A percentile compares a stretch with the other conserved stretches of the same genome.
phyloP scores from a whole-genome alignment of 257 asterid genomes.

The Parsonsia alboflavescens region DNA sequence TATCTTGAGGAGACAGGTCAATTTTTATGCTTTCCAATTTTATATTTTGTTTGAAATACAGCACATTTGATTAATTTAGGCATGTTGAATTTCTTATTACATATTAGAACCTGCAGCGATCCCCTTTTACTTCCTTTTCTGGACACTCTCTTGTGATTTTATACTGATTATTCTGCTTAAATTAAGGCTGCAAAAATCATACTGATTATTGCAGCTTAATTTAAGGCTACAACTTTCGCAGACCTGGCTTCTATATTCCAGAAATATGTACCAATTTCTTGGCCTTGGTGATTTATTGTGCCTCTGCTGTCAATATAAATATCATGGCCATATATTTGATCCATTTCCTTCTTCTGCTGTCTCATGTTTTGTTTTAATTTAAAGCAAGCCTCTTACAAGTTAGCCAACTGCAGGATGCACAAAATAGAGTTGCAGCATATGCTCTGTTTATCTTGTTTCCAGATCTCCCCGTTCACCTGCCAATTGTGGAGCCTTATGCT shows the following conservation, averaged over 20 bases:
- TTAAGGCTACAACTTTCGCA: background rate
- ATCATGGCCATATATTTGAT: background rate
- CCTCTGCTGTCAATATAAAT: background rate
- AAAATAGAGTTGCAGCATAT: constrained; percentile 88
- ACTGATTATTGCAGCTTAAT: background rate
- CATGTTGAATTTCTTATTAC: background rate
- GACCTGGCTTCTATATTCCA: background rate
- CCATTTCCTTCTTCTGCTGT: background rate
- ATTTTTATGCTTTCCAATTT: background rate
- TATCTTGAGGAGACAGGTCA: background rate
- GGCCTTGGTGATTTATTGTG: background rate
- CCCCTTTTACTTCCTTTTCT: background rate
- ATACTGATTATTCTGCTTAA: background rate
- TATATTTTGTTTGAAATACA: background rate
- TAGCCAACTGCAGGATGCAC: constrained; percentile 60
- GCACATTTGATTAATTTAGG: background rate
- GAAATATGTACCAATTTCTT: background rate
- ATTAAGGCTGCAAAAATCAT: background rate
- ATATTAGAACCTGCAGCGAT: background rate
- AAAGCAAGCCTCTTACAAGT: background rate
- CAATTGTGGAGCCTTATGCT: constrained; percentile 78
- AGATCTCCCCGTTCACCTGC: constrained; percentile 79
- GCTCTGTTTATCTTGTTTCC: constrained; percentile 81
- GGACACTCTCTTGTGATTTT: background rate
- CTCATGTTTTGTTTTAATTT: constrained; percentile 7